phyloP scores from a whole-genome alignment of 257 asterid genomes.

The Leptodermis oblonga region DNA sequence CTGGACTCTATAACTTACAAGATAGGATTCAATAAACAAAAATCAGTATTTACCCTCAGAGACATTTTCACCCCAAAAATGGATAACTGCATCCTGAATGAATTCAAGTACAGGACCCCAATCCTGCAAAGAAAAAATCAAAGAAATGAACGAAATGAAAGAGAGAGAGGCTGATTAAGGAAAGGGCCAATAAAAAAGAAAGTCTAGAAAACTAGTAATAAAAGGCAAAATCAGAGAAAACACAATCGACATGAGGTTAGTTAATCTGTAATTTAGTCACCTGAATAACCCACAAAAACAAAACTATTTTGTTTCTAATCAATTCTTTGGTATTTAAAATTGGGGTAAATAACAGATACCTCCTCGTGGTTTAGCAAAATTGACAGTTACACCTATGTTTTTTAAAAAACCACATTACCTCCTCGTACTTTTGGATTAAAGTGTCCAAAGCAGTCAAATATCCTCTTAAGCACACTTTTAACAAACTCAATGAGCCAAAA shows the following conservation, averaged over 20 bases:
- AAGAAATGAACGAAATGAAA: not conserved
- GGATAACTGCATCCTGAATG: conserved; percentile 49
- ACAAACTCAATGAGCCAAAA: too few species aligned
- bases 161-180: not conserved
- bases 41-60: conserved; percentile 48
- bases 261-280: not conserved
- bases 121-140: conserved; percentile 48
- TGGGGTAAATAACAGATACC: too few species aligned
- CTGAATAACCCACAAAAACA: not conserved
- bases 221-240: not conserved
- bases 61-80: conserved; percentile 51
- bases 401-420: too few species aligned
- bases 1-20: not conserved
- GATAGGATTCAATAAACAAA: conserved; percentile 5
- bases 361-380: too few species aligned
- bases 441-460: too few species aligned
- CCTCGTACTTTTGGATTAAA: too few species aligned
- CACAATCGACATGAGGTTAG: not conserved
- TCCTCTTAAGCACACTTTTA: too few species aligned
- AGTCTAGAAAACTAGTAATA: not conserved
- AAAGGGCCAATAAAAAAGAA: not conserved
- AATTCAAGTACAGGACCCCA: conserved; percentile 69
- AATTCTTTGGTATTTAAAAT: not conserved
- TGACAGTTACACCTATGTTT: too few species aligned
- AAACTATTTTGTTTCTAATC: not conserved